phyloP scores from a whole-genome alignment of 2,329 filamentous ascomycete genomes.

The Aspergillus aculeatus region DNA sequence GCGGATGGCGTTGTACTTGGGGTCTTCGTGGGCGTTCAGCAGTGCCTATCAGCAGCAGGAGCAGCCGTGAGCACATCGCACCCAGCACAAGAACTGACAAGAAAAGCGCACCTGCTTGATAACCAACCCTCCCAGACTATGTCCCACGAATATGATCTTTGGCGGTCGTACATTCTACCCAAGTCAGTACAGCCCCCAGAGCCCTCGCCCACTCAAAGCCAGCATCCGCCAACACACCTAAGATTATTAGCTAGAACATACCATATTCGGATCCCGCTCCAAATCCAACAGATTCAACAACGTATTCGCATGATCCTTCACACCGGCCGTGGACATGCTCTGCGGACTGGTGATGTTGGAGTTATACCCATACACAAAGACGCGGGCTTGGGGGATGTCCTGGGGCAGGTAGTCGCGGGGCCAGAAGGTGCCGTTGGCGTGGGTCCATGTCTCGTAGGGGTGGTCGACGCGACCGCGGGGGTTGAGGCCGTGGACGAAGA shows the following conservation, averaged over 20 bases:
- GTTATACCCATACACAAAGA: slow-evolving; percentile 37
- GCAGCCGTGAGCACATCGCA: background rate
- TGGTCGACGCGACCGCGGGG: slow-evolving; percentile 32
- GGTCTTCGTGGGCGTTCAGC: slow-evolving; percentile 36
- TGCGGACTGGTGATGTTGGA: slow-evolving; percentile 31
- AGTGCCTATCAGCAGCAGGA: slow-evolving; percentile 25
- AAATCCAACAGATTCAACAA: slow-evolving; percentile 33
- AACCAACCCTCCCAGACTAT: slow-evolving; percentile 33
- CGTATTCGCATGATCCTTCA: slow-evolving; percentile 37
- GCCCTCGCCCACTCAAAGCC: too few species aligned
- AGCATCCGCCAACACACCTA: too few species aligned
- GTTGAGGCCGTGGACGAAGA: slow-evolving; percentile 35
- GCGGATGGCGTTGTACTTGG: slow-evolving; percentile 34
- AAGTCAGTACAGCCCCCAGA: background rate
- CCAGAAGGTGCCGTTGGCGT: slow-evolving; percentile 29
- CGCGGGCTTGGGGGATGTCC: slow-evolving; percentile 30
- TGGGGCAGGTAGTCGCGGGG: slow-evolving; percentile 25
- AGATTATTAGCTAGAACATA: too few species aligned
- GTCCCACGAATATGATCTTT: slow-evolving; percentile 33
- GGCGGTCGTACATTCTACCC: slow-evolving; percentile 23
- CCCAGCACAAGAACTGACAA: accelerated
- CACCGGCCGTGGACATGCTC: slow-evolving; percentile 34
- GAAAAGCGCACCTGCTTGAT: slow-evolving; percentile 29
- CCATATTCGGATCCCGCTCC: slow-evolving; percentile 29
- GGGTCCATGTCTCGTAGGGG: slow-evolving; percentile 35